Base-by-base conservation (phyloP, 129 eudicot genomes). In the Sambucus nigra region DNA sequence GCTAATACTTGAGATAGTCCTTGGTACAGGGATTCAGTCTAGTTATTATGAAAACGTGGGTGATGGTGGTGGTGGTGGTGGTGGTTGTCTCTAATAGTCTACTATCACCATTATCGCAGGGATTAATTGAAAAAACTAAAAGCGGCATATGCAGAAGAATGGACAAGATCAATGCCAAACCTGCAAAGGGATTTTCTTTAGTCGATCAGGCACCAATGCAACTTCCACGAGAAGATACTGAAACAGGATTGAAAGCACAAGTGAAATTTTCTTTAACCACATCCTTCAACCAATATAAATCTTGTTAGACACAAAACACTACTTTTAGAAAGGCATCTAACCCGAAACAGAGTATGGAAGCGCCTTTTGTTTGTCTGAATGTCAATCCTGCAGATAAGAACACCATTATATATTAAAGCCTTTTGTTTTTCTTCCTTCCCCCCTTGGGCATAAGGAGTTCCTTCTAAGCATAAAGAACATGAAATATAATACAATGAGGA, bases 181-280 rank as follows among this genome's bases (percentile, higher is more conserved):
- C 99, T 91, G 99, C 31, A 69, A 54, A 18, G 92, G 88, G 21
- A 91, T 80, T 77, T 79, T 91, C 72, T 65, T 82, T 54, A 86
- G 51, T 16, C 69, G 69, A 68, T 80, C 76, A 3, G 88, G 80
- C 47, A 54, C 69, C 57, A 91, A 70, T 26, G 95, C 94, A 29
- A 91, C 89, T 28, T 86, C 89, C 67, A 62, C 86, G 1, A 91
- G 84, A 64, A 91, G 95, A 82, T 81, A 91, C 98, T 91, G 73
- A 29, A 74, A 69, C 33, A 48, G 59, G n/a, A 65, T 22, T 6
- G 15, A 21, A 47, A 40, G 39, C 25, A 15, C 27, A 28, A 48
- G n/a, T 59, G 17, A 27, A 40, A 55, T 35, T 55, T 18, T 1
- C 48, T 42, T 16, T 15, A 15, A 13, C 47, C 47, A 7, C 19